These are phyloP conservation scores for Candida dubliniensis DNA, from an alignment of 1,139 yeast genomes.

Conservation along the genomic window DNA sequence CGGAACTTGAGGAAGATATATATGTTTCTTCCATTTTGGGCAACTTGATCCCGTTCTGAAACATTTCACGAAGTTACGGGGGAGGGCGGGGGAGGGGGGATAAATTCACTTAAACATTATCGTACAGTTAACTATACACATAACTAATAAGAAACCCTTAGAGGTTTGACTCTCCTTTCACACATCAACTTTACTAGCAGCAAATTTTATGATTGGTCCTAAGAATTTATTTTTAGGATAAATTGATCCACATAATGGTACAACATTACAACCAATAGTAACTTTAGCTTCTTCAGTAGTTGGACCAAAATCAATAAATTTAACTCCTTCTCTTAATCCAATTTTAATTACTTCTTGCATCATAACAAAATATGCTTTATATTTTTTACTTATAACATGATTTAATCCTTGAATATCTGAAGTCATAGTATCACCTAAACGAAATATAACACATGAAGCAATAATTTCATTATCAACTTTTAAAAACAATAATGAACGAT, in stretches of 20 bases:
- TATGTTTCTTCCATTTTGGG: no score
- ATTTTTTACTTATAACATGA: constrained; percentile 38
- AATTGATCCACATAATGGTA: constrained; percentile 35
- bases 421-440: constrained; percentile 46
- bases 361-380: constrained; percentile 49
- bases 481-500: constrained; percentile 36
- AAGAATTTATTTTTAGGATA: constrained; percentile 18
- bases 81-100: no score
- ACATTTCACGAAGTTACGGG: no score
- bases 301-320: constrained; percentile 45
- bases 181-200: constrained; percentile 24
- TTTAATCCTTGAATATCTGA: constrained; percentile 47
- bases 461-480: constrained; percentile 35
- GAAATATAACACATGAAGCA: constrained; percentile 44
- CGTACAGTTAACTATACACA: no score
- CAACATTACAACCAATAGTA: constrained; percentile 40
- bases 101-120: no score
- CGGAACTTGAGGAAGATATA: no score
- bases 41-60: no score
- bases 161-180: no score
- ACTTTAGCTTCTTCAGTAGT: constrained; percentile 39
- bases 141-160: no score
- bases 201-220: constrained; percentile 20
- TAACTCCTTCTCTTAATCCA: constrained; percentile 37
- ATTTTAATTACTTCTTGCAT: constrained; percentile 46